Percentiles rank a stretch among this genome's conserved stretches.
phyloP scores from a whole-genome alignment of 345 rosid species.

The Tarenaya hassleriana region DNA sequence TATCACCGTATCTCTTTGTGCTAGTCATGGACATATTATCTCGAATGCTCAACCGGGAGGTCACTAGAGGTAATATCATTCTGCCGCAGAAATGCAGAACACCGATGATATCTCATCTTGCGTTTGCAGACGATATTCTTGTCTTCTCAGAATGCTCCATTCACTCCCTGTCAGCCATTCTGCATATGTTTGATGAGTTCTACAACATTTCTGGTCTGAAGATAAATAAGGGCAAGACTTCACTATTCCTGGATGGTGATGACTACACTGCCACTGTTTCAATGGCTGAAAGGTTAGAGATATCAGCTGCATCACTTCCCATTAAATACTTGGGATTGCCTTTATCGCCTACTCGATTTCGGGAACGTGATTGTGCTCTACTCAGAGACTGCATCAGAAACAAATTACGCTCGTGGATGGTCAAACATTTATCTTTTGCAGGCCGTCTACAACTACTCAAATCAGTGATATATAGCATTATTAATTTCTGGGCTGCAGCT shows the following conservation, averaged over 20 bases:
- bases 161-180: too few relatives aligned
- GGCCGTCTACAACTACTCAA: background rate
- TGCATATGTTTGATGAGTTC: too few relatives aligned
- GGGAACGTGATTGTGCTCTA: background rate
- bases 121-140: background rate
- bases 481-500: background rate
- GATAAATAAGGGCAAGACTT: too few relatives aligned
- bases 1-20: background rate
- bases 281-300: too few relatives aligned
- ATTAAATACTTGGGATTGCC: background rate
- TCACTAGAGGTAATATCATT: background rate
- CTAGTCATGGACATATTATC: background rate
- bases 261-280: too few relatives aligned
- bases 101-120: background rate
- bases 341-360: background rate
- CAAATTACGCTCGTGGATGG: fast-evolving
- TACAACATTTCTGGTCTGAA: too few relatives aligned
- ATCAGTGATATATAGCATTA: too few relatives aligned
- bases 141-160: too few relatives aligned
- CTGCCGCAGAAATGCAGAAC: background rate
- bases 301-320: too few relatives aligned
- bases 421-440: background rate
- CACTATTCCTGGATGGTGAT: too few relatives aligned
- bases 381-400: background rate
- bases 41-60: background rate